Evolutionary conservation across 306 rosid genomes (phyloP).

Genomic region (Dalbergia oliveri): DNA sequence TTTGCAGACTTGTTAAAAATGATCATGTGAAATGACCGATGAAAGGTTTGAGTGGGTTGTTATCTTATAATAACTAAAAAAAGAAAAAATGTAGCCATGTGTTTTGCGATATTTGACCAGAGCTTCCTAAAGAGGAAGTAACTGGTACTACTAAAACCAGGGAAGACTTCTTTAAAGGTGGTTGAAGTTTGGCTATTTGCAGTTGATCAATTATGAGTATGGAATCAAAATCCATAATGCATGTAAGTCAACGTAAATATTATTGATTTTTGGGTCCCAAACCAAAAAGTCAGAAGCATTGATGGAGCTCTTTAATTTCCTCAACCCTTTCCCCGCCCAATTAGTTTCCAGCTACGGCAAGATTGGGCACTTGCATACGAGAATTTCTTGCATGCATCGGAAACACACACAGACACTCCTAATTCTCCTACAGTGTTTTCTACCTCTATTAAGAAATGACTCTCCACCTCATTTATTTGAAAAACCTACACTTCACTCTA

Average conservation of each 20-base stretch:
- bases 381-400: too few species aligned
- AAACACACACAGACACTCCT: too few species aligned
- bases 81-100: neutral
- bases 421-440: too few species aligned
- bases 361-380: too few species aligned
- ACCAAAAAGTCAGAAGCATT: slow-evolving; percentile 32
- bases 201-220: neutral
- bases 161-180: slow-evolving; percentile 27
- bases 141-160: neutral
- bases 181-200: slow-evolving; percentile 48
- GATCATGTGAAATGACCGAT: neutral
- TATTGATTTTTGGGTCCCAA: neutral
- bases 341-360: neutral
- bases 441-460: too few species aligned
- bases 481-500: too few species aligned
- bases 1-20: neutral
- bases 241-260: neutral
- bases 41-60: neutral
- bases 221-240: neutral
- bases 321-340: neutral
- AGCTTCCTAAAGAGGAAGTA: neutral
- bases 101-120: slow-evolving; percentile 15
- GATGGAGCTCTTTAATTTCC: slow-evolving; percentile 25
- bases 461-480: too few species aligned
- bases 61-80: neutral